Percentiles rank a stretch among this genome's conserved stretches.
These are phyloP conservation scores for Musa beccarii DNA, from an alignment of 176 grass and related monocot genomes.

Conservation along the genomic window DNA sequence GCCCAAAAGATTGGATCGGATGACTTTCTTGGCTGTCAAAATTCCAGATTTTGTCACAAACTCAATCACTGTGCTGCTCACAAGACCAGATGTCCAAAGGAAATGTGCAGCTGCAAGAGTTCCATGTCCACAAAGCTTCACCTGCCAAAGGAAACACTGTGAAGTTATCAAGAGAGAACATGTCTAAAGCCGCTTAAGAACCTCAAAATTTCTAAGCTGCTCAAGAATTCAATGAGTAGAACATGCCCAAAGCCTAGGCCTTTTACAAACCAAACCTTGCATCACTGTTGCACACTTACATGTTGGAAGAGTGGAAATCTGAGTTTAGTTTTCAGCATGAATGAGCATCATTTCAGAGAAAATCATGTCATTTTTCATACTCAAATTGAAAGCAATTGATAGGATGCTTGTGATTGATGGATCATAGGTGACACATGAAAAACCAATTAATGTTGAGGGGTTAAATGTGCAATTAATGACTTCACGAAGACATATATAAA, in stretches of 20 bases:
- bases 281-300: neutral
- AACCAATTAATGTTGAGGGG: neutral
- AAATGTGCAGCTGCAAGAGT: conserved; percentile 64
- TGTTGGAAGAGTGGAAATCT: neutral
- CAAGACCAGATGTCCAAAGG: conserved; percentile 34
- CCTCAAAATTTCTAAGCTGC: neutral
- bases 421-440: neutral
- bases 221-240: neutral
- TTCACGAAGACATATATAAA: neutral
- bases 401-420: neutral
- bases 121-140: conserved; percentile 46
- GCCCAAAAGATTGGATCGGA: neutral
- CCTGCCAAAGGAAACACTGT: conserved; percentile 8
- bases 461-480: too few relatives aligned
- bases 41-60: conserved; percentile 55
- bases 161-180: neutral
- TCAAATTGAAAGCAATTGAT: neutral
- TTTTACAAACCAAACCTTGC: neutral
- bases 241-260: neutral
- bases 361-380: neutral
- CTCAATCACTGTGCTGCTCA: conserved; percentile 31
- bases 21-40: conserved; percentile 42
- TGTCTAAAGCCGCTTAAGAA: neutral
- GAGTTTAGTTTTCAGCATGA: neutral
- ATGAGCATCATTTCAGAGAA: neutral